Conservation (phyloP, 306 rosid species). For the Styphnolobium japonicum region DNA sequence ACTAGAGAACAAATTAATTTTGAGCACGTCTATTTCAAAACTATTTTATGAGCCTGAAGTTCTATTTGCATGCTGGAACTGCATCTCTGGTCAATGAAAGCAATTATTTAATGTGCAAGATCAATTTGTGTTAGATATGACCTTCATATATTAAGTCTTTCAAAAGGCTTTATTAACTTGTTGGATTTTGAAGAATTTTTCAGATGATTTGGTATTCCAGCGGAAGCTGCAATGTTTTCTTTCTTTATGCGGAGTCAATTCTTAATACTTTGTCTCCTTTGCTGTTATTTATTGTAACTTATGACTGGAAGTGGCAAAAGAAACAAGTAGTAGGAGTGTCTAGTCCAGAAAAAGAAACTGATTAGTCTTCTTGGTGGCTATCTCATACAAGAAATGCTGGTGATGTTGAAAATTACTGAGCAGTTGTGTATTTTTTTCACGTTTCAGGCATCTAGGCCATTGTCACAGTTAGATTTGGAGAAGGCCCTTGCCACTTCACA, state of each 20-base stretch:
- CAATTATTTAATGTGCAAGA: background rate
- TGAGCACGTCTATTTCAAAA: background rate
- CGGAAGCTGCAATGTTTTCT: background rate
- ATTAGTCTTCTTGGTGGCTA: background rate
- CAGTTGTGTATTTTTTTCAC: background rate
- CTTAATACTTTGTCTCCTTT: background rate
- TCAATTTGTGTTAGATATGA: background rate
- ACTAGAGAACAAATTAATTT: background rate
- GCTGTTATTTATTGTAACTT: background rate
- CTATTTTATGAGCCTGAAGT: background rate
- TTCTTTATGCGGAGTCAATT: background rate
- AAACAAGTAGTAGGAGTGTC: background rate
- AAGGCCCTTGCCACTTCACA: slow-evolving; percentile 59
- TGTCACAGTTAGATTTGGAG: slow-evolving; percentile 71
- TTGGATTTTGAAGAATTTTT: background rate
- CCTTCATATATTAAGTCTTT: background rate
- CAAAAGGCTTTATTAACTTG: background rate
- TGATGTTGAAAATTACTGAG: slow-evolving; percentile 27
- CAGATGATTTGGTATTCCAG: background rate
- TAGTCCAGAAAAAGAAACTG: background rate
- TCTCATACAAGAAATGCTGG: background rate
- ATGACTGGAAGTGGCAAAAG: background rate
- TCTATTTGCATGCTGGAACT: slow-evolving; percentile 1
- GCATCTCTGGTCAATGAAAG: slow-evolving; percentile 1
- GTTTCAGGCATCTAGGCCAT: slow-evolving; percentile 66